Evolutionary conservation across 2,329 filamentous ascomycete genomes (phyloP).

Genomic region (Ceratocystis cacaofunesta): DNA sequence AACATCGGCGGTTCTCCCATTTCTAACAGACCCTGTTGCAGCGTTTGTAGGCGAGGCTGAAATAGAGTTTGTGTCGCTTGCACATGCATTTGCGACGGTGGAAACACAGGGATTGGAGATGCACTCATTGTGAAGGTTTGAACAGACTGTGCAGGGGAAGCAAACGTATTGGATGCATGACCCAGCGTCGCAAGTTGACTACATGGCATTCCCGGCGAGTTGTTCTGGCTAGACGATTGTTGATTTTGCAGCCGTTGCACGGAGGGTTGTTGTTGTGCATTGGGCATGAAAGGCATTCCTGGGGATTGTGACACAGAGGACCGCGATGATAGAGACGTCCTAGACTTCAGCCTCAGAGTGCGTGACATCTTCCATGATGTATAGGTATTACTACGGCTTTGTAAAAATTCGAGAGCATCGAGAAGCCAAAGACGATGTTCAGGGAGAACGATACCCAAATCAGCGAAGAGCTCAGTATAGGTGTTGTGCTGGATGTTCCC

Average conservation of each 20-base stretch:
- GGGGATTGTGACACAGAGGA: neutral
- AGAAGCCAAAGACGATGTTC: constrained; percentile 29
- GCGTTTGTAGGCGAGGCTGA: neutral
- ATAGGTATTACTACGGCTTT: constrained; percentile 18
- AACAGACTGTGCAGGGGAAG: neutral
- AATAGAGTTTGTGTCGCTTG: neutral
- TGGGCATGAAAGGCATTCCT: neutral
- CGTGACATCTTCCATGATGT: constrained; percentile 10
- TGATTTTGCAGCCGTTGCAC: neutral
- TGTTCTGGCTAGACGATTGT: neutral
- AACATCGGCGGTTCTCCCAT: neutral
- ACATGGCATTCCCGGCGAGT: neutral
- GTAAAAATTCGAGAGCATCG: constrained; percentile 16
- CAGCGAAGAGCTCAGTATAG: constrained; percentile 35
- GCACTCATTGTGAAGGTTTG: neutral
- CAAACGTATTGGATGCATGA: neutral
- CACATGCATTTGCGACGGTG: neutral
- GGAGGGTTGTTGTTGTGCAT: neutral
- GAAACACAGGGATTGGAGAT: neutral
- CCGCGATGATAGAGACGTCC: neutral
- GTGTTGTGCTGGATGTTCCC: constrained; percentile 32
- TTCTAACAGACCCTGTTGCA: no score
- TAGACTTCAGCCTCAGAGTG: neutral
- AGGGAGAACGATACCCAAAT: constrained; percentile 41
- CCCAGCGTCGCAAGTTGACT: neutral